Percentiles rank a stretch among this genome's conserved stretches.
Evolutionary conservation across 371 early-diverging fungal species (phyloP).

Genomic region (Mucor circinelloides): DNA sequence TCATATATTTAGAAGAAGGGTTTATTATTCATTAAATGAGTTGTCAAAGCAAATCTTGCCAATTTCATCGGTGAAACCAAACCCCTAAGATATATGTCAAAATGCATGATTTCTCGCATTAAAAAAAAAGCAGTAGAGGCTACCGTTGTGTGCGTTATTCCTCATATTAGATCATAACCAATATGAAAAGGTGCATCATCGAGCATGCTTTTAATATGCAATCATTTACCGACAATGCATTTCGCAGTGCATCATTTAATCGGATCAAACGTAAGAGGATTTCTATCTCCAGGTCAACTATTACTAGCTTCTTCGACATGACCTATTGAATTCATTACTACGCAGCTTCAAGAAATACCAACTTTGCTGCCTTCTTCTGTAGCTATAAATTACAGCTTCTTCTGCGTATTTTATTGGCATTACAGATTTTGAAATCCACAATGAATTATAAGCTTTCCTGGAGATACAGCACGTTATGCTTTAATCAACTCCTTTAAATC

Average conservation of each 20-base stretch:
- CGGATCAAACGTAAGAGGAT: background rate
- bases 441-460: too few species aligned
- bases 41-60: background rate
- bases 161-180: background rate
- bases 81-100: background rate
- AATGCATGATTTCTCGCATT: too few species aligned
- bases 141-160: background rate
- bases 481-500: background rate
- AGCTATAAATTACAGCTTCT: too few species aligned
- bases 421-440: too few species aligned
- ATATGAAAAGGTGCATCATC: background rate
- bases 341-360: too few species aligned
- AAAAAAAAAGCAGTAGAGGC: too few species aligned
- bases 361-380: too few species aligned
- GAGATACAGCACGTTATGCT: too few species aligned
- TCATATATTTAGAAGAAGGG: background rate
- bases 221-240: background rate
- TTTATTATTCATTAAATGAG: background rate
- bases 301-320: background rate
- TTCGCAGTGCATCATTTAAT: background rate
- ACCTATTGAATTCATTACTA: background rate
- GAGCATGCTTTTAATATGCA: background rate
- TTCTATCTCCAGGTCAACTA: background rate
- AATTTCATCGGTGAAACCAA: background rate
- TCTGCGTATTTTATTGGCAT: too few species aligned